phyloP scores from a whole-genome alignment of 2,329 filamentous ascomycete genomes.

The Nectriaceae sp. region DNA sequence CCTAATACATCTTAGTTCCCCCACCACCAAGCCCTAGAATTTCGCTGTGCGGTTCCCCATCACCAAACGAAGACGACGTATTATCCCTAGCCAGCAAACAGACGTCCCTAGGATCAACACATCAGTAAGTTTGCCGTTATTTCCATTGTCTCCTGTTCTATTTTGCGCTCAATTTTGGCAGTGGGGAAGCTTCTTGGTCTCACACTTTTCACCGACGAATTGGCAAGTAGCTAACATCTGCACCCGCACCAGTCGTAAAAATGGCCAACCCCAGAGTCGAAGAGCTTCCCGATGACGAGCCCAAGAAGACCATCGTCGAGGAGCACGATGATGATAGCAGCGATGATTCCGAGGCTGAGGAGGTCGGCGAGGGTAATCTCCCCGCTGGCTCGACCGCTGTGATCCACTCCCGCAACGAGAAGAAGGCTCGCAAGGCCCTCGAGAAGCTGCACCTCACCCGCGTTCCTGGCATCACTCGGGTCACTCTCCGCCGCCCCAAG shows the following conservation, averaged over 20 bases:
- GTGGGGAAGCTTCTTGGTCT: slow-evolving; percentile 17
- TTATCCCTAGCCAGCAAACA: slow-evolving; percentile 32
- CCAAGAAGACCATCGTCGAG: slow-evolving; percentile 77
- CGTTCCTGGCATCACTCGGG: slow-evolving; percentile 95
- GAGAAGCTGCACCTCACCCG: slow-evolving; percentile 97
- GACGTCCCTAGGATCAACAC: slow-evolving; percentile 37
- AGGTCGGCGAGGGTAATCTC: slow-evolving; percentile 74
- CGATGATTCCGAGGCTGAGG: slow-evolving; percentile 78
- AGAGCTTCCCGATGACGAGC: slow-evolving; percentile 91
- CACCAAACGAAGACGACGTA: slow-evolving; percentile 42
- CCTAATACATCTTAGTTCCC: slow-evolving; percentile 42
- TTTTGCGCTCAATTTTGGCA: slow-evolving; percentile 17
- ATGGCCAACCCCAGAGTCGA: slow-evolving; percentile 99
- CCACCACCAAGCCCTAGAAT: slow-evolving; percentile 49
- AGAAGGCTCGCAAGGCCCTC: slow-evolving; percentile 99
- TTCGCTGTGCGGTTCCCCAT: slow-evolving; percentile 41
- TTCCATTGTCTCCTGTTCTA: slow-evolving; percentile 10
- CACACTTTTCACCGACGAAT: slow-evolving; percentile 21
- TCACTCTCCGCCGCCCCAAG: slow-evolving; percentile 97
- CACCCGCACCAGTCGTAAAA: slow-evolving; percentile 47
- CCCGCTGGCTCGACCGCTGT: slow-evolving; percentile 86
- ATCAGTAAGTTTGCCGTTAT: slow-evolving; percentile 36
- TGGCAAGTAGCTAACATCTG: slow-evolving; percentile 27
- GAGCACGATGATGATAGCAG: slow-evolving; percentile 69
- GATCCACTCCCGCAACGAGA: slow-evolving; percentile 99